Evolutionary conservation across 139 green algal species (phyloP).

Genomic region (Auxenochlorella protothecoides): DNA sequence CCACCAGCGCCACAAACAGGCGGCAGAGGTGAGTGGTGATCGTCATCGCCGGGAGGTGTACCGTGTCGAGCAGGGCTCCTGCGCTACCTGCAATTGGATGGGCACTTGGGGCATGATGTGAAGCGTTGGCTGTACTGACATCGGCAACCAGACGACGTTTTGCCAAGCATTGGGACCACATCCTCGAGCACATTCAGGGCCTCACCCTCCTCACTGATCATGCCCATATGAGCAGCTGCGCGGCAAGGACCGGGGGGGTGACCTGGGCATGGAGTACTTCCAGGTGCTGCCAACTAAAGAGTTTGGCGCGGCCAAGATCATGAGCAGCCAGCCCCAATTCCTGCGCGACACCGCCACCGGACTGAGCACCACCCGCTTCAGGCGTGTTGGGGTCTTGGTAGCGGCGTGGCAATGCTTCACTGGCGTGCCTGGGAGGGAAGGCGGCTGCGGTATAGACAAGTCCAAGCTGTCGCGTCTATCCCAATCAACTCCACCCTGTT

Average conservation of each 20-base stretch:
- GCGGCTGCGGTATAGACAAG: background rate
- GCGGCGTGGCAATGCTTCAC: background rate
- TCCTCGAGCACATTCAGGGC: too few relatives aligned
- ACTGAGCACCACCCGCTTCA: conserved; percentile 18
- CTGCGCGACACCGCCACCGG: conserved; percentile 7
- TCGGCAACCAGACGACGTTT: too few relatives aligned
- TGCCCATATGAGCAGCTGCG: conserved; percentile 6
- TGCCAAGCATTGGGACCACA: too few relatives aligned
- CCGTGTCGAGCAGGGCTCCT: too few relatives aligned
- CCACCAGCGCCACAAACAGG: conserved; percentile 23
- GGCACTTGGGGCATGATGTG: too few relatives aligned
- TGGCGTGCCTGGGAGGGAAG: background rate
- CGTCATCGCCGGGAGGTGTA: too few relatives aligned
- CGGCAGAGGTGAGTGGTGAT: conserved; percentile 14
- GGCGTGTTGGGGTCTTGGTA: background rate
- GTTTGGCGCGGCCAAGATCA: conserved; percentile 17
- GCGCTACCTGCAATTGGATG: too few relatives aligned
- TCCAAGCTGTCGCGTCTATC: too few relatives aligned
- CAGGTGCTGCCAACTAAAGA: background rate
- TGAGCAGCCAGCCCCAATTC: conserved; percentile 20
- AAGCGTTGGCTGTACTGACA: background rate
- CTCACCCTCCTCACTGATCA: background rate
- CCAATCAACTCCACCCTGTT: background rate
- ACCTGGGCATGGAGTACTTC: background rate
- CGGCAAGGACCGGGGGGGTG: background rate